phyloP scores from a whole-genome alignment of 2,329 filamentous ascomycete genomes.

The Hawksworthiomyces lignivorus region DNA sequence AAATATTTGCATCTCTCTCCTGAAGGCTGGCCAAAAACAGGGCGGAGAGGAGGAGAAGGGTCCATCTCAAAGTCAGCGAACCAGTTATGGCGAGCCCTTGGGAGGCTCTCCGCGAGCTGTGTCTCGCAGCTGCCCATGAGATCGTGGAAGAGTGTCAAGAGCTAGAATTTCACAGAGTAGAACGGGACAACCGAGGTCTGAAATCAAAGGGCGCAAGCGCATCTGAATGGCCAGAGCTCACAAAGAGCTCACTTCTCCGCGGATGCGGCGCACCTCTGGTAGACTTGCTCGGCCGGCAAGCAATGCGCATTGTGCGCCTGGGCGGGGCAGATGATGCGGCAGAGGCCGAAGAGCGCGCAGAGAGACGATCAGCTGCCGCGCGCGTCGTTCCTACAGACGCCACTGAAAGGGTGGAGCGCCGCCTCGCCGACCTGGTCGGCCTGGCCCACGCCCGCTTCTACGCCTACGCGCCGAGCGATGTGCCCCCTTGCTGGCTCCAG shows the following conservation, averaged over 20 bases:
- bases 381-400: no score
- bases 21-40: no score
- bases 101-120: constrained; percentile 7
- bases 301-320: constrained; percentile 3
- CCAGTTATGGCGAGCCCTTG: no score
- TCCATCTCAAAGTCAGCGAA: no score
- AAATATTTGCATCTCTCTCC: no score
- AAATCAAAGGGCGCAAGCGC: no score
- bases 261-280: constrained; percentile 17
- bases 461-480: constrained; percentile 57
- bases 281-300: constrained; percentile 17
- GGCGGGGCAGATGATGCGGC: constrained; percentile 7
- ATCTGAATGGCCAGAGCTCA: no score
- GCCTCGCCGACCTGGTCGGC: constrained; percentile 49
- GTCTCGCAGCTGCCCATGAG: constrained; percentile 11
- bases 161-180: no score
- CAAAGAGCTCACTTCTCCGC: constrained; percentile 3
- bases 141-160: constrained; percentile 9
- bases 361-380: background rate
- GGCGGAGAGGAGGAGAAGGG: no score
- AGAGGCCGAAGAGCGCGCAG: background rate
- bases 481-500: constrained; percentile 61
- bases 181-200: no score
- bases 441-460: constrained; percentile 62
- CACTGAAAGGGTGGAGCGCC: constrained; percentile 16